These are phyloP conservation scores for Marchantia polymorpha DNA, from an alignment of 225 moss, liverwort and hornwort genomes.

Conservation along the genomic window DNA sequence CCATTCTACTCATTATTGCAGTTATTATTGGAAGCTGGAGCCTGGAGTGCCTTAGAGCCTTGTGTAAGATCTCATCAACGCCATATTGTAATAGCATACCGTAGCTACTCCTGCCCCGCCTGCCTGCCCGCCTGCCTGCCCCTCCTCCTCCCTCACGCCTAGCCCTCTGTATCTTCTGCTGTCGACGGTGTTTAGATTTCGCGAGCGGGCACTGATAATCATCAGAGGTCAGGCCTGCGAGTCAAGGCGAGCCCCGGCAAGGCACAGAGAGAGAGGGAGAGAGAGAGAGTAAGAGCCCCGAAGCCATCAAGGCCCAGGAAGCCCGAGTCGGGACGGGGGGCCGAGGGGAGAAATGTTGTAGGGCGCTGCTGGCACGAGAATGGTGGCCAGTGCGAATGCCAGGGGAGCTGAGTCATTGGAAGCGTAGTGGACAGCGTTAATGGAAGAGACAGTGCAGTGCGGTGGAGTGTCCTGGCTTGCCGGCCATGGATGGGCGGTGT, in stretches of 20 bases:
- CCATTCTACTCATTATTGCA: slow-evolving; percentile 15
- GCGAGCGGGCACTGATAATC: not conserved
- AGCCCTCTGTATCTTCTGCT: too few relatives aligned
- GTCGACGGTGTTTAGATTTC: too few relatives aligned
- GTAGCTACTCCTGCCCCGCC: not conserved
- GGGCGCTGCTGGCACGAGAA: slow-evolving; percentile 7
- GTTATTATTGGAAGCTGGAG: slow-evolving; percentile 13
- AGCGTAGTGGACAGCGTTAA: slow-evolving; percentile 12
- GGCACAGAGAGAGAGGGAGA: too few relatives aligned
- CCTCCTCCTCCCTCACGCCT: not conserved
- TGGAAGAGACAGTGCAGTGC: slow-evolving; percentile 13
- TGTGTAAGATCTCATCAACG: not conserved
- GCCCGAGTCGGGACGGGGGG: not conserved
- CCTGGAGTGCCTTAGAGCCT: slow-evolving; percentile 5
- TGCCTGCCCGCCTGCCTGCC: not conserved
- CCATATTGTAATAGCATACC: not conserved
- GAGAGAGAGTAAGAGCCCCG: too few relatives aligned
- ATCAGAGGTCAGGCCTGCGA: not conserved
- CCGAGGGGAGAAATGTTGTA: not conserved
- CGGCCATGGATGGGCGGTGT: slow-evolving; percentile 6
- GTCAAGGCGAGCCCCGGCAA: too few relatives aligned
- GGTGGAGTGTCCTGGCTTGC: slow-evolving; percentile 13
- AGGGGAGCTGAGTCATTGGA: slow-evolving; percentile 2
- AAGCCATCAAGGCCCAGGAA: too few relatives aligned
- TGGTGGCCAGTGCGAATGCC: not conserved